Conservation (phyloP, 139 green algal genomes). For the Chlorella sorokiniana region DNA sequence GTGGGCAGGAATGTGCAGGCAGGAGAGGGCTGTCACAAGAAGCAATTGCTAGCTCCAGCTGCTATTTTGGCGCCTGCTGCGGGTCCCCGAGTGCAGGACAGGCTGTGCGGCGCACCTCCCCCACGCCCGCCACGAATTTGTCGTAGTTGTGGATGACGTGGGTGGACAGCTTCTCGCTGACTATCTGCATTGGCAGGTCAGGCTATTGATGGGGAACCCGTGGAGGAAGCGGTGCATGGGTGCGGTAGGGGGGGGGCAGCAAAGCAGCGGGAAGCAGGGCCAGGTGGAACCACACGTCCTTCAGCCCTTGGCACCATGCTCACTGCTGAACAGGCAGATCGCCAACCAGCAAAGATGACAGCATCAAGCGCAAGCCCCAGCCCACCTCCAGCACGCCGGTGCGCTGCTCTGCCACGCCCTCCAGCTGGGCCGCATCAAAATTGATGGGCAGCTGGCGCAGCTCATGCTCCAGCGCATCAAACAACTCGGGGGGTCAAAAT, state of each 20-base stretch:
- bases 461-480: slow-evolving; percentile 48
- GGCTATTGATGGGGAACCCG: not conserved
- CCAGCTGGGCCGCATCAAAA: slow-evolving; percentile 43
- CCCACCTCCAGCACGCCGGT: slow-evolving; percentile 51
- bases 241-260: not conserved
- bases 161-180: slow-evolving; percentile 51
- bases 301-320: no score
- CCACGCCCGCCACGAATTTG: slow-evolving; percentile 47
- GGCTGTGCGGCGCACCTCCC: slow-evolving; percentile 30
- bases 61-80: no score
- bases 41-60: no score
- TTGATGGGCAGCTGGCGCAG: slow-evolving; percentile 41
- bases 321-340: no score
- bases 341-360: no score
- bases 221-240: not conserved
- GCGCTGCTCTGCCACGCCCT: slow-evolving; percentile 50
- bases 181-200: slow-evolving; percentile 29
- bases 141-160: slow-evolving; percentile 60
- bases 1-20: no score
- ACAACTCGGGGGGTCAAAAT: slow-evolving; percentile 26
- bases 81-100: no score
- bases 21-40: no score
- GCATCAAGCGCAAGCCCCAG: not conserved
- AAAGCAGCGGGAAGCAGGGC: not conserved
- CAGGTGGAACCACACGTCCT: no score